A percentile compares a stretch with the other conserved stretches of the same genome.
phyloP scores from a whole-genome alignment of 306 rosid species.

The Cicer judaicum region DNA sequence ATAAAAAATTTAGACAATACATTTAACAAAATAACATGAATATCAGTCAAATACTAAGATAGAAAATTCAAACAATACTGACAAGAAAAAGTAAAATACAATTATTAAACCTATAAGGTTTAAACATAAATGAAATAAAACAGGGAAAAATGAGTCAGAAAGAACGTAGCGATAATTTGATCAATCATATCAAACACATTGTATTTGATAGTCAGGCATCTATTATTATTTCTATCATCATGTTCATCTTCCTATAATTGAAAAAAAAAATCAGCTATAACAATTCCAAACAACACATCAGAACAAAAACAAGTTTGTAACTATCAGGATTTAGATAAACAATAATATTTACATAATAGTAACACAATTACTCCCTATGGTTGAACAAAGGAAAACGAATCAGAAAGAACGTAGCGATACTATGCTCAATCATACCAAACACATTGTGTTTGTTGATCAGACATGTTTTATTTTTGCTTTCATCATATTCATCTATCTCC shows the following conservation, averaged over 20 bases:
- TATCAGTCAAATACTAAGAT: no score
- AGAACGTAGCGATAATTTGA: slow-evolving; percentile 43
- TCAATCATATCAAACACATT: slow-evolving; percentile 41
- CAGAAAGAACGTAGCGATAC: slow-evolving; percentile 46
- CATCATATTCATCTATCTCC: no score
- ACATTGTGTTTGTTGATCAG: not conserved
- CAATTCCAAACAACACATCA: not conserved
- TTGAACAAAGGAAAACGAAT: not conserved
- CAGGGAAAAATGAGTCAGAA: slow-evolving; percentile 13
- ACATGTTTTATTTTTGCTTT: no score
- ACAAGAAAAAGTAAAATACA: not conserved
- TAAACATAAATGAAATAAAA: not conserved
- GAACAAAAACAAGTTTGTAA: no score
- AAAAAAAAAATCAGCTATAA: not conserved
- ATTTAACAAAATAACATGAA: not conserved
- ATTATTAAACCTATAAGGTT: not conserved
- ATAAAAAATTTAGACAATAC: not conserved
- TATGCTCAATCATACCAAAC: slow-evolving; percentile 40
- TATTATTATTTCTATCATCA: slow-evolving; percentile 38
- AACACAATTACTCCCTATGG: no score
- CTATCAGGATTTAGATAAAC: no score
- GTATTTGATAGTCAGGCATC: slow-evolving; percentile 39
- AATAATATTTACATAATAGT: no score
- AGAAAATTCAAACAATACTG: no score
- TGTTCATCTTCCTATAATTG: slow-evolving; percentile 31